These are phyloP conservation scores for Chaetomium strumarium DNA, from an alignment of 2,329 filamentous ascomycete genomes.

Conservation along the genomic window DNA sequence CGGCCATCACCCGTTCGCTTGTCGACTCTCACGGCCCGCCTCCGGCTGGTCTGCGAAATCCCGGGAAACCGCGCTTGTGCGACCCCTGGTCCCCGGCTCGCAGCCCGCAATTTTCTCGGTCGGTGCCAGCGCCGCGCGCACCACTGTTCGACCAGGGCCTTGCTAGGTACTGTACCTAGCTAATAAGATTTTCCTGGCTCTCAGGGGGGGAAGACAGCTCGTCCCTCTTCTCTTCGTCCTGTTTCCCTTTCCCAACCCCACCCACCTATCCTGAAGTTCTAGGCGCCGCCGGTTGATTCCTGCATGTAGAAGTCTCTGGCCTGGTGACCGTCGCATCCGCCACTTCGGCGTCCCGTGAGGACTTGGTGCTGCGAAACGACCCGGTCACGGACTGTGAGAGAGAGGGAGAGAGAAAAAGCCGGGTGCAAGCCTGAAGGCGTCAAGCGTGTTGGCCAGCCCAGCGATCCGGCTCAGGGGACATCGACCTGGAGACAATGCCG, in stretches of 20 bases:
- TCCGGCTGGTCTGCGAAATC: conserved; percentile 16
- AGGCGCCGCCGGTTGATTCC: conserved; percentile 14
- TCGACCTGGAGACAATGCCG: conserved; percentile 20
- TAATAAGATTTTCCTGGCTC: not conserved
- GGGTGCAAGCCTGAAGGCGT: not conserved
- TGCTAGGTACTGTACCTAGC: not conserved
- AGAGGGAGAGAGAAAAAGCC: not conserved
- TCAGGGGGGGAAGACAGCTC: conserved; percentile 10
- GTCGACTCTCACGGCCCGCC: conserved; percentile 16
- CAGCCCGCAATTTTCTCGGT: conserved; percentile 16
- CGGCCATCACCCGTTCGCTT: conserved; percentile 7
- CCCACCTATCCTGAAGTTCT: conserved; percentile 9
- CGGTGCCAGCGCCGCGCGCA: conserved; percentile 5
- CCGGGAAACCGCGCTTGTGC: conserved; percentile 17
- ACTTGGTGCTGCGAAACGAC: conserved; percentile 19
- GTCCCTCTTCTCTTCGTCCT: not conserved
- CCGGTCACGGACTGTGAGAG: conserved; percentile 5
- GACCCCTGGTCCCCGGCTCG: conserved; percentile 10
- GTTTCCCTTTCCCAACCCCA: not conserved
- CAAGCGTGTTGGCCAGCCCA: conserved; percentile 10
- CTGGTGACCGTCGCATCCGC: conserved; percentile 19
- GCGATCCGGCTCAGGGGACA: conserved; percentile 9
- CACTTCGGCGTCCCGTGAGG: conserved; percentile 24
- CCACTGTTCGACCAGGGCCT: not conserved
- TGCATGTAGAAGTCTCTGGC: conserved; percentile 22